A percentile compares a stretch with the other conserved stretches of the same genome.
Evolutionary conservation across 2,329 filamentous ascomycete species (phyloP).

Genomic region (Fusarium nelsonii): DNA sequence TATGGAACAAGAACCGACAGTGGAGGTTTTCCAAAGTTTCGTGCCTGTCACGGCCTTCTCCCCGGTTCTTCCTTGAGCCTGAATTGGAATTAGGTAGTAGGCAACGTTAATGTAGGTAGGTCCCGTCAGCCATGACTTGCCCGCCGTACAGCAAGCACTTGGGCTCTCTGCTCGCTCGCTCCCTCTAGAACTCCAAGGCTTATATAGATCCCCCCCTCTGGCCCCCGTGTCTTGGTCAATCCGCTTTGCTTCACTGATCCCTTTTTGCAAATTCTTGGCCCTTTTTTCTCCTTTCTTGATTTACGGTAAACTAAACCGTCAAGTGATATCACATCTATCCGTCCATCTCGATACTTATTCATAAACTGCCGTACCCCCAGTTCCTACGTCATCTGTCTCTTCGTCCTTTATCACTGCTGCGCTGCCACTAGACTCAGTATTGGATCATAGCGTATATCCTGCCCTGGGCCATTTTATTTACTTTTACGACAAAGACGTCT

Average conservation of each 20-base stretch:
- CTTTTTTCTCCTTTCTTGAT: slow-evolving; percentile 25
- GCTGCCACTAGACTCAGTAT: slow-evolving; percentile 3
- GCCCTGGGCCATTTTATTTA: not conserved
- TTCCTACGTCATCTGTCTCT: slow-evolving; percentile 28
- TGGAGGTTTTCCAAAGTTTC: slow-evolving; percentile 32
- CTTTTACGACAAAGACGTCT: not conserved
- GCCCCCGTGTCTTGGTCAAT: slow-evolving; percentile 24
- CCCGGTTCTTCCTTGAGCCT: slow-evolving; percentile 43
- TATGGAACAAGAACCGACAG: slow-evolving; percentile 33
- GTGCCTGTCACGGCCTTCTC: slow-evolving; percentile 46
- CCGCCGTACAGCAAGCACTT: slow-evolving; percentile 5
- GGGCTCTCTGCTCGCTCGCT: slow-evolving; percentile 10
- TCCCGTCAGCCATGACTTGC: slow-evolving; percentile 37
- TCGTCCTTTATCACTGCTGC: slow-evolving; percentile 28
- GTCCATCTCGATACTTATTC: slow-evolving; percentile 6
- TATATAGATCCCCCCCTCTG: slow-evolving; percentile 45
- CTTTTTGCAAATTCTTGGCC: slow-evolving; percentile 7
- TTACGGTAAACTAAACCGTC: not conserved
- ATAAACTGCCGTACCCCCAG: slow-evolving; percentile 14
- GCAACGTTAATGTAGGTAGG: not conserved
- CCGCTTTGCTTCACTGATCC: slow-evolving; percentile 20
- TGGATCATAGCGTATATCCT: not conserved
- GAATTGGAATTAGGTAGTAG: slow-evolving; percentile 26
- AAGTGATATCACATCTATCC: not conserved
- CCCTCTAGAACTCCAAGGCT: slow-evolving; percentile 24